Base-by-base conservation (phyloP, 805 yeast species). In the Kluyveromyces nonfermentans region DNA sequence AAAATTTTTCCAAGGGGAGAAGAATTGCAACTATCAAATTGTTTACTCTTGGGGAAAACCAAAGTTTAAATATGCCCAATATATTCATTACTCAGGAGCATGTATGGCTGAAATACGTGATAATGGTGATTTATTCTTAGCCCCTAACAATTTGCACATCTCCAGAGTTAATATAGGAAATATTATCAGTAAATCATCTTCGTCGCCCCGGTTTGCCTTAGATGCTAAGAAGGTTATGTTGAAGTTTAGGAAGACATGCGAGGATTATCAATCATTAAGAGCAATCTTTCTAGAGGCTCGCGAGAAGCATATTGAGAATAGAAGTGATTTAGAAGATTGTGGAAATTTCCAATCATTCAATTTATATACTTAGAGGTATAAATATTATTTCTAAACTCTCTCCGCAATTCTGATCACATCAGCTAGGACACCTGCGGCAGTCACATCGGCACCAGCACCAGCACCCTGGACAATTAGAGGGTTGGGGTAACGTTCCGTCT, bases 381-480 rank as follows among this genome's bases (percentile, higher is more conserved):
- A 21, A 9, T 33, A 32, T 25, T 31, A 17, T n/a, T 20, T 20
- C 46, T 53, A 60, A 42, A 86, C 65, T 72, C 96, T 80, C 69
- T 89, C 88, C 36, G 94, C 96, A 55, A 87, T 81, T 73, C 87
- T 93, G 62, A 93, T 75, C 32, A 85, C 81, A 63, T 93, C 99
- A 43, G 94, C 95, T 53, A 93, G 75, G 36, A 93, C 97, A 67
- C 98, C 99, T 55, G 82, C 81, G 47, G 85, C 85, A 28, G 85
- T 79, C 37, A 80, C 85, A 15, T 70, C 84, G 37, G 80, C 81
- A 59, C 94, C 93, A 56, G 95, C 77, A 55, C 95, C 99, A 28
- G 99, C 98, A 68, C 99, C 99, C 74, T 93, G 98, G 56, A 93
- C 76, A 50, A 93, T 82, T 63, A 93, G 74, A 43, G 98, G 98